Conservation (phyloP, 192 early-diverging fungal genomes). For the Linnemannia elongata region DNA sequence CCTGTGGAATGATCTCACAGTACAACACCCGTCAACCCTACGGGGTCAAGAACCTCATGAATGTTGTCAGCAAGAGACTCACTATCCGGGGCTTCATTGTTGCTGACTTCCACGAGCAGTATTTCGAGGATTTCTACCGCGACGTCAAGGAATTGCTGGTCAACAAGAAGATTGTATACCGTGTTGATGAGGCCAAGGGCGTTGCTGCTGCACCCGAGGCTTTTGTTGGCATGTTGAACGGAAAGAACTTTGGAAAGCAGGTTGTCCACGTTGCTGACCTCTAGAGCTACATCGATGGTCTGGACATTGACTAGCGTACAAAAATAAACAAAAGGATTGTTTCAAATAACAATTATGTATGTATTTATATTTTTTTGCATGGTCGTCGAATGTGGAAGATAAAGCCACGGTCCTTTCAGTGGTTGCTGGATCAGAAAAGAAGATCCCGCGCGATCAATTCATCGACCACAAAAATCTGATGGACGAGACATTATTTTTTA, state of each 20-base stretch:
- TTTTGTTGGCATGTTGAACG: slow-evolving; percentile 69
- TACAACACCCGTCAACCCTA: slow-evolving; percentile 73
- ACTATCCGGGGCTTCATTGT: slow-evolving; percentile 75
- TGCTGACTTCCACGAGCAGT: slow-evolving; percentile 44
- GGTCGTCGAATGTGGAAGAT: background rate
- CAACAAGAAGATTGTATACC: slow-evolving; percentile 39
- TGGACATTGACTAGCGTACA: background rate
- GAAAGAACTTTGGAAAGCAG: slow-evolving; percentile 79
- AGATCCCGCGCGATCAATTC: no score
- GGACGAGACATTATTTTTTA: background rate
- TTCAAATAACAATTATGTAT: background rate
- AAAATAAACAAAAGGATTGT: background rate
- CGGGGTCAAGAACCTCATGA: slow-evolving; percentile 70
- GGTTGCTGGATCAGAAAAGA: background rate
- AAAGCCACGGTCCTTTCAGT: background rate
- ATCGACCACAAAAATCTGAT: background rate
- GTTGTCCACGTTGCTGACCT: slow-evolving; percentile 65
- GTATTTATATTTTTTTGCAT: background rate
- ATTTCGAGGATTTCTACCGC: slow-evolving; percentile 41
- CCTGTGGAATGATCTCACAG: slow-evolving; percentile 85
- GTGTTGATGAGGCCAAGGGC: slow-evolving; percentile 35
- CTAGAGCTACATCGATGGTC: slow-evolving; percentile 1
- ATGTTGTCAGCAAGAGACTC: slow-evolving; percentile 68
- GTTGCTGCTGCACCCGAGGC: slow-evolving; percentile 62
- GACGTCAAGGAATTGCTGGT: slow-evolving; percentile 36